Percentiles rank a stretch among this genome's conserved stretches.
These are phyloP conservation scores for Cryptosporidium ubiquitum DNA, from an alignment of 169 alveolate genomes.

Conservation along the genomic window DNA sequence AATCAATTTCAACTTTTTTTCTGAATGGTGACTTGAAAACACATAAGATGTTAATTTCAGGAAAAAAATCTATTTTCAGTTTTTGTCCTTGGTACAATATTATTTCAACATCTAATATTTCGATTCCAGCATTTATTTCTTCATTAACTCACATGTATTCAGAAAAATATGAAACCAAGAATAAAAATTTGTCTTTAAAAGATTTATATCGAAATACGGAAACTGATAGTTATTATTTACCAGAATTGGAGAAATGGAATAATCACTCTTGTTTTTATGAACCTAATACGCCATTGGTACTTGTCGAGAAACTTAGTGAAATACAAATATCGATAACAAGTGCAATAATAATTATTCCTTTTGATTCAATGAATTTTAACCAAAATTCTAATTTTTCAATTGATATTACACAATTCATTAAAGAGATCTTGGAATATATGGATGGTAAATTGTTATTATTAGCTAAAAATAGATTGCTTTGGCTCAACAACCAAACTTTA, in stretches of 20 bases:
- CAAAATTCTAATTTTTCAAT: neutral
- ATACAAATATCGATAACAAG: neutral
- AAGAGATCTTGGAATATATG: neutral
- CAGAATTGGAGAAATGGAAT: neutral
- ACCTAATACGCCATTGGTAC: conserved; percentile 11
- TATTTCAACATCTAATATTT: conserved; percentile 12
- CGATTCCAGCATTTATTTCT: conserved; percentile 9
- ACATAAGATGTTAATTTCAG: neutral
- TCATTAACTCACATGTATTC: neutral
- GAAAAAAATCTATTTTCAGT: neutral
- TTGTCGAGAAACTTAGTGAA: conserved; percentile 35
- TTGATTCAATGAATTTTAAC: neutral
- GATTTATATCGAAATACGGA: neutral
- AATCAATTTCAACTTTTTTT: neutral
- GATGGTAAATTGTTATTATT: conserved; percentile 11
- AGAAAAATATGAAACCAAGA: neutral
- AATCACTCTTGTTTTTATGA: neutral
- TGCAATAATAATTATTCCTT: neutral
- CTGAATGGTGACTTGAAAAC: conserved; percentile 8
- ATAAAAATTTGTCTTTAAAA: neutral
- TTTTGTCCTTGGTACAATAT: conserved; percentile 39
- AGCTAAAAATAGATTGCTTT: conserved; percentile 28
- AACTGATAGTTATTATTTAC: neutral
- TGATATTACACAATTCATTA: conserved; percentile 1
- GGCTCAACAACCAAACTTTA: conserved; percentile 3